Evolutionary conservation across 129 eudicot genomes (phyloP).

Genomic region (Saussurea involucrata): DNA sequence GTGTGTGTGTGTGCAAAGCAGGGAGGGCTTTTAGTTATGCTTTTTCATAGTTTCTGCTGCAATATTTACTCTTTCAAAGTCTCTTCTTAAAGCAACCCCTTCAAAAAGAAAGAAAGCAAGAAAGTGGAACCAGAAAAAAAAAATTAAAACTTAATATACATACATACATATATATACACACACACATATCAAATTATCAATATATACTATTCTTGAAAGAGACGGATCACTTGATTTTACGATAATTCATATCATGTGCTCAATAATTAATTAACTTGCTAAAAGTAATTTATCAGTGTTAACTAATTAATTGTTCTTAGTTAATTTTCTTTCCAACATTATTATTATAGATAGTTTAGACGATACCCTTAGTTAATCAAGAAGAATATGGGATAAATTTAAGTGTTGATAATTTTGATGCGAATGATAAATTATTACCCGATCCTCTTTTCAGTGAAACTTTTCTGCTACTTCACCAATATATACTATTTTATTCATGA

Average conservation of each 20-base stretch:
- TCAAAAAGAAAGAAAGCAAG: constrained; percentile 44
- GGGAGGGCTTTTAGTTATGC: constrained; percentile 34
- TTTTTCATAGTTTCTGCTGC: constrained; percentile 40
- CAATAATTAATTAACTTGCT: background rate
- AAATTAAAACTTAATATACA: background rate
- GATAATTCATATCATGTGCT: background rate
- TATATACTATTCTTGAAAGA: background rate
- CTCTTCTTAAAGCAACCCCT: constrained; percentile 47
- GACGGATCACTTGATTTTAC: background rate
- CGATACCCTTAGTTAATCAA: background rate
- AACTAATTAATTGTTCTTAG: background rate
- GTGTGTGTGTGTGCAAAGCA: constrained; percentile 13
- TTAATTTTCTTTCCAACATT: background rate
- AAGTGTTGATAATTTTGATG: background rate
- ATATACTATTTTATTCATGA: background rate
- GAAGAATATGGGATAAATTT: background rate
- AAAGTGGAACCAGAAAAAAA: constrained; percentile 10
- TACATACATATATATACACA: background rate
- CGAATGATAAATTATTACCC: constrained; percentile 13
- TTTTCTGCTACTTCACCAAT: constrained; percentile 35
- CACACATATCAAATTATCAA: background rate
- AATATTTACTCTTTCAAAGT: constrained; percentile 53
- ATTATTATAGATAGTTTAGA: background rate
- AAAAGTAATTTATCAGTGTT: background rate
- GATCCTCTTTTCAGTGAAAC: constrained; percentile 20